Evolutionary conservation across 805 yeast species (phyloP), one percentile per base, ranked within the genome.

Genomic region (Wickerhamiella alocasiicola): DNA sequence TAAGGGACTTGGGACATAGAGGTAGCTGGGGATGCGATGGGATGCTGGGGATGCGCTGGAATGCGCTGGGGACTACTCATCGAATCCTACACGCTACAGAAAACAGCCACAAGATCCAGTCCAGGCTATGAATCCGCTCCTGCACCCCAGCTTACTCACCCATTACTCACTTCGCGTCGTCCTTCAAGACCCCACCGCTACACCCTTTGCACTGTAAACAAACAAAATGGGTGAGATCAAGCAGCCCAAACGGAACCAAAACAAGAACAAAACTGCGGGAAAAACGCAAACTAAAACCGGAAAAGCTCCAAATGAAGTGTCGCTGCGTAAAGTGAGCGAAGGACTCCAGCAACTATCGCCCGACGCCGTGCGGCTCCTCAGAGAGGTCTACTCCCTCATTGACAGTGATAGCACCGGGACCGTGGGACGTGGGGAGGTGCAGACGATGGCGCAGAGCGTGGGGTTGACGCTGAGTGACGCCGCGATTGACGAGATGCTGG

Each of bases 381-480:
- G 55, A 19, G 56, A 52, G 39, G 43, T 52, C 31, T 52, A 49
- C 36, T 39, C 44, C 17, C 41, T 51, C 41, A 44, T 52, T 13
- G 56, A 52, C 41, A 46, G 47, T 26, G 54, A 50, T 27, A 49
- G 52, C 15, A 21, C 48, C 7, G 56, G 56, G 13, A 31, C 47
- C 11, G 52, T 52, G 2, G 33, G 51, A n/a, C 40, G 46, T n/a
- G 41, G 40, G 20, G 45, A 51, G 11, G 31, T 52, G 33, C 31
- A 37, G 13, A 46, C 41, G 20, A 46, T 52, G 52, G 44, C 50
- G 25, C 35, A 42, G 19, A 49, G 52, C 19, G 42, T 52, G 2
- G 56, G 56, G 3, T 20, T 51, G 31, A 45, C 42, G 21, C 20
- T 31, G 15, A 42, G 41, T 17, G 47, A 42, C 19, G 28, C 24